Percentiles rank a stretch among this genome's conserved stretches.
These are phyloP conservation scores for Penicillium sp. DNA, from an alignment of 2,329 filamentous ascomycete species.

Conservation along the genomic window DNA sequence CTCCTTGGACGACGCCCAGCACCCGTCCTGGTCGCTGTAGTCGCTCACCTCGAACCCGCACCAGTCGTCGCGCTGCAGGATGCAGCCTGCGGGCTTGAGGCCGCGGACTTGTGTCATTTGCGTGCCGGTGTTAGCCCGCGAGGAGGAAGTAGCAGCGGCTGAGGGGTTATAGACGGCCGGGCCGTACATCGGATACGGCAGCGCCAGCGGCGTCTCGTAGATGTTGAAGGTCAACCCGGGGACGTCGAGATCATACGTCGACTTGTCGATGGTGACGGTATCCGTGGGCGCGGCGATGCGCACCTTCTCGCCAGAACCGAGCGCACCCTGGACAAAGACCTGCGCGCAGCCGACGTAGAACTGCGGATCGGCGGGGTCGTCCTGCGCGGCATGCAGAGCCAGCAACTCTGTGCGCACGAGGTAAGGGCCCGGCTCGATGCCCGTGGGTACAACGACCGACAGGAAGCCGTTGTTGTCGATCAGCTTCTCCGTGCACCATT, in stretches of 20 bases:
- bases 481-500: constrained; percentile 75
- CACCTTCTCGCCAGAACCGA: background rate
- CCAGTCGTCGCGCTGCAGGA: constrained; percentile 75
- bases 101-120: constrained; percentile 38
- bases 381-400: constrained; percentile 67
- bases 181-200: constrained; percentile 64
- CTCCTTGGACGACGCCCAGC: constrained; percentile 61
- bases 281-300: background rate
- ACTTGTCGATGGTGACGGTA: constrained; percentile 64
- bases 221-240: constrained; percentile 68
- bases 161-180: constrained; percentile 58
- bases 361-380: constrained; percentile 64
- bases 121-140: background rate
- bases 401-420: constrained; percentile 73
- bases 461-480: constrained; percentile 68
- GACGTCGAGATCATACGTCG: constrained; percentile 62
- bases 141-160: constrained; percentile 12
- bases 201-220: constrained; percentile 57
- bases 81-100: constrained; percentile 59
- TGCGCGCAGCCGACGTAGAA: constrained; percentile 77
- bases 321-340: constrained; percentile 62
- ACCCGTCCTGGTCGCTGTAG: constrained; percentile 62
- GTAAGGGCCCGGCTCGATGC: constrained; percentile 69
- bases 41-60: constrained; percentile 65
- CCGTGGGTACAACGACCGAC: constrained; percentile 64